Evolutionary conservation across 352 stramenopile species (phyloP).

Genomic region (Phytopythium delawarense): DNA sequence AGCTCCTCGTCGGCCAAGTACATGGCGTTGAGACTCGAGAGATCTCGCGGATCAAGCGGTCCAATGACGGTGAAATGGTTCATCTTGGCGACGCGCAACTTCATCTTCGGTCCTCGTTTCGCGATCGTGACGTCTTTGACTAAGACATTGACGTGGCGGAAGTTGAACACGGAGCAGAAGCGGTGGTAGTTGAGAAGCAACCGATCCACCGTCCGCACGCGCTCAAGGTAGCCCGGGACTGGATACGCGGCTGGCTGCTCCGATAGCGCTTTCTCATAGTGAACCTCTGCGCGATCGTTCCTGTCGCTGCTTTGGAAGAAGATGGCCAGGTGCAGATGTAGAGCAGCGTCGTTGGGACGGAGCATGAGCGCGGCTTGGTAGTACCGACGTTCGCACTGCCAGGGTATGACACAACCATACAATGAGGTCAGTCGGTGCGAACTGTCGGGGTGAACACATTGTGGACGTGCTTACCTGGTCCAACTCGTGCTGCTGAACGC

Average conservation of each 20-base stretch:
- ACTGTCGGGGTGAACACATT: background rate
- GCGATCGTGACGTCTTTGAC: constrained; percentile 37
- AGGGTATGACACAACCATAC: background rate
- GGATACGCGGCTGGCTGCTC: constrained; percentile 38
- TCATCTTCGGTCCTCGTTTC: constrained; percentile 49
- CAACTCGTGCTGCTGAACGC: constrained; percentile 23
- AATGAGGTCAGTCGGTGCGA: constrained; percentile 2
- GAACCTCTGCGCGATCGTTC: constrained; percentile 37
- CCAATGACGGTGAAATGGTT: constrained; percentile 52
- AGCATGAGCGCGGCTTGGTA: constrained; percentile 52
- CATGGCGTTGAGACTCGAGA: constrained; percentile 40
- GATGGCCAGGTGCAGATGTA: constrained; percentile 51
- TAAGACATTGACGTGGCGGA: constrained; percentile 43
- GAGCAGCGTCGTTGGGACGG: constrained; percentile 37
- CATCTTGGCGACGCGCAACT: constrained; percentile 47
- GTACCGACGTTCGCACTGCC: constrained; percentile 43
- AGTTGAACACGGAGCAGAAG: constrained; percentile 68
- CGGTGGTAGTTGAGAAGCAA: constrained; percentile 69
- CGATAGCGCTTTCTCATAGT: constrained; percentile 44
- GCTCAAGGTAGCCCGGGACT: constrained; percentile 56
- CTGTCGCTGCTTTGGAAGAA: constrained; percentile 45
- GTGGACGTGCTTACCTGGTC: constrained; percentile 19
- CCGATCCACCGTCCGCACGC: constrained; percentile 49
- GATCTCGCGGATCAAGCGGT: constrained; percentile 22
- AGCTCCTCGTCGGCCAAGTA: constrained; percentile 64